Conservation (phyloP, 768 basidiomycete genomes). For the Lactifluus pinguis region DNA sequence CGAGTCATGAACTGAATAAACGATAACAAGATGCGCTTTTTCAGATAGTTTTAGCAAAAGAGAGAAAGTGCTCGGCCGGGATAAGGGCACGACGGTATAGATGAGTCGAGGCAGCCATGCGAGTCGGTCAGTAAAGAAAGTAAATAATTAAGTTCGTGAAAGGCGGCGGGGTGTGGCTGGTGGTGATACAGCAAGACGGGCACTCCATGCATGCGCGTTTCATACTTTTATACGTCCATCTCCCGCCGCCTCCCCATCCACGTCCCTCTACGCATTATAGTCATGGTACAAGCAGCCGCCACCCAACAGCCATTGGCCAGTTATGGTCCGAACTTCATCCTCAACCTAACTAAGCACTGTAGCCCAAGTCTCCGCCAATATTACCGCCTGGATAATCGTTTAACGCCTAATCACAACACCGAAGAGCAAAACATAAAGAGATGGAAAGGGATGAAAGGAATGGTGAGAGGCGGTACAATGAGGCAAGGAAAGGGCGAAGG, state of each 20-base stretch:
- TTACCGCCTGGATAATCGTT: constrained; percentile 18
- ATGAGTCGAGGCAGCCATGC: constrained; percentile 10
- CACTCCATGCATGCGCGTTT: constrained; percentile 15
- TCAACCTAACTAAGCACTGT: constrained; percentile 10
- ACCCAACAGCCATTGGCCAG: constrained; percentile 3
- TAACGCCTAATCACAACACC: constrained; percentile 18
- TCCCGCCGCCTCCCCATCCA: constrained; percentile 10
- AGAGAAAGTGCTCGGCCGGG: neutral
- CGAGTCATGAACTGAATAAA: neutral
- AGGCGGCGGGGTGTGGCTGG: neutral
- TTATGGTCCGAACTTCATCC: constrained; percentile 11
- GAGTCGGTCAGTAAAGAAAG: constrained; percentile 18
- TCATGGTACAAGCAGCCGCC: constrained; percentile 15
- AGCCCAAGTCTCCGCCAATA: constrained; percentile 15
- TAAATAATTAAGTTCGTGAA: constrained; percentile 16
- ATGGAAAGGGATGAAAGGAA: constrained; percentile 10
- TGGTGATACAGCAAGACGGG: constrained; percentile 13
- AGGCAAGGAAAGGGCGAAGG: constrained; percentile 4
- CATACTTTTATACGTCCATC: constrained; percentile 16
- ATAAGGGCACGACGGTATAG: constrained; percentile 5
- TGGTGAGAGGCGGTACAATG: constrained; percentile 15
- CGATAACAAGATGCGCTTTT: neutral
- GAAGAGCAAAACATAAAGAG: constrained; percentile 15
- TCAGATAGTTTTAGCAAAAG: neutral
- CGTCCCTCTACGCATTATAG: constrained; percentile 16